Evolutionary conservation across 2,329 filamentous ascomycete genomes (phyloP), one percentile per base, ranked within the genome.

Genomic region (Fusarium sp.): DNA sequence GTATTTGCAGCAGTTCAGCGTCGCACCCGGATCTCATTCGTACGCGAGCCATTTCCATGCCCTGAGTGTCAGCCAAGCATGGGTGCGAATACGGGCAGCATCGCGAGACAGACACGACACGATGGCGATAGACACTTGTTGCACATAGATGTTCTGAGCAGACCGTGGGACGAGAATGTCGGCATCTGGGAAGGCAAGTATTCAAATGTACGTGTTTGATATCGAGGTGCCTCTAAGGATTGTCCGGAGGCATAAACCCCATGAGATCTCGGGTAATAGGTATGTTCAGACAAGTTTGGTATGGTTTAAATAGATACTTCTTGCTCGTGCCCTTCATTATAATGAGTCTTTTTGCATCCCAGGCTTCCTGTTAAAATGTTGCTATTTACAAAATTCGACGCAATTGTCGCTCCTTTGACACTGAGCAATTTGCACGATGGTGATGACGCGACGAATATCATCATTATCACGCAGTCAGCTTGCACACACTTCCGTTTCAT

Each of bases 71-170:
- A 50, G 39, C 59, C 46, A 60, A 65, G 62, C 29, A 44, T 62
- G n/a, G 52, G 73, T 74, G 69, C 71, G 65, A 75, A 73, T 74
- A 74, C 73, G 73, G 70, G 45, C 22, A 47, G 36, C 31, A 67
- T 70, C 41, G 70, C 61, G 56, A 72, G 58, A 56, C 56, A 54
- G 53, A 52, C 31, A 70, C 56, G 45, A 49, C 44, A 65, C 45
- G n/a, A 62, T 41, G 47, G 31, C 31, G 31, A 66, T 67, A 29
- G 15, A 31, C 59, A 60, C 46, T 39, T 22, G 53, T 70, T 35
- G 55, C 45, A 66, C 45, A 41, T 55, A 50, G 38, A 35, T 62
- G 17, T 50, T 33, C 25, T 57, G 31, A 54, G 36, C 29, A 68
- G 46, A 62, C 49, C 50, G 46, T 63, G 35, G 41, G 52, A 53